Evolutionary conservation across 208 protist species (phyloP).

Genomic region (Wallacemonas sp.): DNA sequence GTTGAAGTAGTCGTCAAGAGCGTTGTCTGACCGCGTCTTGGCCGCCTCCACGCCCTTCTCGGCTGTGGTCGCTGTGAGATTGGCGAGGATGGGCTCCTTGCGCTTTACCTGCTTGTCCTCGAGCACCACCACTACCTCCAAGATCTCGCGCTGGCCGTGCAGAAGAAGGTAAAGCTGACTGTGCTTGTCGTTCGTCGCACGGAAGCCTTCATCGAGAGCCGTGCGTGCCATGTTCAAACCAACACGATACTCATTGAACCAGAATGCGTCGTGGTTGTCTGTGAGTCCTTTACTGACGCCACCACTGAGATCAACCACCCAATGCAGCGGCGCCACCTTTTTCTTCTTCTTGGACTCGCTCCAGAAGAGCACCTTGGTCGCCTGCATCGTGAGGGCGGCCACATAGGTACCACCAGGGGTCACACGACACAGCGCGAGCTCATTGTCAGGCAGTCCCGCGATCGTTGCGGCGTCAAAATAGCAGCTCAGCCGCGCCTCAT

Average conservation of each 20-base stretch:
- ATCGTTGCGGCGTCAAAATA: conserved; percentile 60
- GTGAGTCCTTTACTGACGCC: conserved; percentile 10
- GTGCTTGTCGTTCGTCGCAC: conserved; percentile 67
- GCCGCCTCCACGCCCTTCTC: conserved; percentile 40
- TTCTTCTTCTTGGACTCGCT: conserved; percentile 73
- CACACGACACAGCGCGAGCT: conserved; percentile 44
- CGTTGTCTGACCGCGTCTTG: conserved; percentile 19
- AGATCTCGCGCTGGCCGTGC: conserved; percentile 65
- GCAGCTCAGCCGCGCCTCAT: conserved; percentile 63
- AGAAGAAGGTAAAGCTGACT: conserved; percentile 80
- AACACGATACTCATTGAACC: conserved; percentile 69
- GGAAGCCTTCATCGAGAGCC: conserved; percentile 38
- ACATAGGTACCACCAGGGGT: conserved; percentile 80
- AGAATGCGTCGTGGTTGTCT: conserved; percentile 38
- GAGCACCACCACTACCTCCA: conserved; percentile 74
- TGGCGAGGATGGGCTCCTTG: conserved; percentile 63
- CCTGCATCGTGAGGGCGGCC: conserved; percentile 58
- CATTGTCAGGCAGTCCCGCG: conserved; percentile 19
- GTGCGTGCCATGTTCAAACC: conserved; percentile 78
- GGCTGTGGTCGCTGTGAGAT: conserved; percentile 63
- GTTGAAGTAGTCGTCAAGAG: conserved; percentile 63
- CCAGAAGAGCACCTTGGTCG: conserved; percentile 72
- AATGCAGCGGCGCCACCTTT: conserved; percentile 65
- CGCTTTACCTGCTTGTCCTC: conserved; percentile 72
- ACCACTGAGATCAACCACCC: conserved; percentile 59